Percentiles rank a stretch among this genome's conserved stretches.
phyloP scores from a whole-genome alignment of 306 rosid species.

The Pyrus bretschneideri region DNA sequence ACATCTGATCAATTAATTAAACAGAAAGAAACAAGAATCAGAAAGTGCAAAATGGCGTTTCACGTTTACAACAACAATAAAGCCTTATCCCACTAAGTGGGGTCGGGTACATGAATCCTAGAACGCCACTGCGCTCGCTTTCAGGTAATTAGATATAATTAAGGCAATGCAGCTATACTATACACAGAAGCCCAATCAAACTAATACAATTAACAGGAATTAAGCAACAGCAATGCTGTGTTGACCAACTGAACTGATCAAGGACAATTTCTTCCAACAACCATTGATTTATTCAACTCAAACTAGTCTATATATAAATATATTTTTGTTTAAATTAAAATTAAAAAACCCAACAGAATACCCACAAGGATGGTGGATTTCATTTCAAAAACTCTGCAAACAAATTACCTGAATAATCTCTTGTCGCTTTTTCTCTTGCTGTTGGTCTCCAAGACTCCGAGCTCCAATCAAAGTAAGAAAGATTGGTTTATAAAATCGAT shows the following conservation, averaged over 20 bases:
- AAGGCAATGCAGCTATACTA: background rate
- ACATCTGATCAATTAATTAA: slow-evolving; percentile 3
- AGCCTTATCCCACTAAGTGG: no score
- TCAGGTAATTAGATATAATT: background rate
- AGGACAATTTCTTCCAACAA: no score
- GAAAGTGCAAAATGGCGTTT: background rate
- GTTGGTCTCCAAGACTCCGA: background rate
- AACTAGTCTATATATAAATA: background rate
- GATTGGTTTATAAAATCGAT: background rate
- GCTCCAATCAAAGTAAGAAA: background rate
- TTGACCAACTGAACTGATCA: no score
- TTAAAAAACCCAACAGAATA: background rate
- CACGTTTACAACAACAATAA: background rate
- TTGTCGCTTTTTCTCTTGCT: background rate
- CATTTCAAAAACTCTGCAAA: background rate
- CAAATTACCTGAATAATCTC: background rate
- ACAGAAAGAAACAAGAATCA: background rate
- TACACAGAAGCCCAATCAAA: background rate
- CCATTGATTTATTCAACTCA: no score
- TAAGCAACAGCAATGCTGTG: no score
- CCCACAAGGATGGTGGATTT: background rate
- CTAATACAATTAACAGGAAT: no score
- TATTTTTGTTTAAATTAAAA: no score
- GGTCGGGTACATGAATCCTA: no score
- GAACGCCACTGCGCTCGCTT: no score